A percentile compares a stretch with the other conserved stretches of the same genome.
phyloP scores from a whole-genome alignment of 306 rosid species.

The Fagus sylvatica region DNA sequence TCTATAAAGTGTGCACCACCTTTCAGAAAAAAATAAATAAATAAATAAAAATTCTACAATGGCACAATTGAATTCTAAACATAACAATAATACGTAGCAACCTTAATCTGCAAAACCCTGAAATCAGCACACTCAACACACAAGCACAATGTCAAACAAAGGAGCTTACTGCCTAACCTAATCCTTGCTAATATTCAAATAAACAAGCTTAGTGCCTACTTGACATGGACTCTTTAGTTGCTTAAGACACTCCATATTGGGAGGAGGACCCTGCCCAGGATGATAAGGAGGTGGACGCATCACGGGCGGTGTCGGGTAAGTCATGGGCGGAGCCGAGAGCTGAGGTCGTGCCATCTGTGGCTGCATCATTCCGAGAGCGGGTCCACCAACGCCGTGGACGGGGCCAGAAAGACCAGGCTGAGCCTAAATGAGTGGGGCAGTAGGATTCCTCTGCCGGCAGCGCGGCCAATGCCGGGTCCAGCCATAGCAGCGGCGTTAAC shows the following conservation, averaged over 20 bases:
- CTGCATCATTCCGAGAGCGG: conserved; percentile 98
- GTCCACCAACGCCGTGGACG: conserved; percentile 91
- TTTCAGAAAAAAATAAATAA: neutral
- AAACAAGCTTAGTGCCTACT: neutral
- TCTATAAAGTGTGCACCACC: neutral
- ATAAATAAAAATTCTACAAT: neutral
- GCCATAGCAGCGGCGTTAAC: conserved; percentile 75
- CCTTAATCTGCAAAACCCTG: neutral
- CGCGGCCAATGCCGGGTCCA: conserved; percentile 88
- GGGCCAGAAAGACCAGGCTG: conserved; percentile 97
- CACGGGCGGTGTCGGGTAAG: conserved; percentile 68
- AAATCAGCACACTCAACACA: neutral
- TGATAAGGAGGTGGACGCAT: conserved; percentile 67
- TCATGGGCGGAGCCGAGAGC: conserved; percentile 66
- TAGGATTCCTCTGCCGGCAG: conserved; percentile 85
- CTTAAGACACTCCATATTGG: conserved; percentile 20
- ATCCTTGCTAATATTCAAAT: neutral
- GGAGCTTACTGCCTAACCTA: neutral
- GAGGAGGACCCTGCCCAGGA: conserved; percentile 73
- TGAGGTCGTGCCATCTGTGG: conserved; percentile 91
- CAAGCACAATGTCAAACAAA: neutral
- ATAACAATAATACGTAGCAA: neutral
- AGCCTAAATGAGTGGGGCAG: conserved; percentile 78
- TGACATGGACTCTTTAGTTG: too few species aligned
- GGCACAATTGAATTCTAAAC: neutral